Evolutionary conservation across 2,329 filamentous ascomycete species (phyloP), one percentile per base, ranked within the genome.

Genomic region (Laburnicola sp.): DNA sequence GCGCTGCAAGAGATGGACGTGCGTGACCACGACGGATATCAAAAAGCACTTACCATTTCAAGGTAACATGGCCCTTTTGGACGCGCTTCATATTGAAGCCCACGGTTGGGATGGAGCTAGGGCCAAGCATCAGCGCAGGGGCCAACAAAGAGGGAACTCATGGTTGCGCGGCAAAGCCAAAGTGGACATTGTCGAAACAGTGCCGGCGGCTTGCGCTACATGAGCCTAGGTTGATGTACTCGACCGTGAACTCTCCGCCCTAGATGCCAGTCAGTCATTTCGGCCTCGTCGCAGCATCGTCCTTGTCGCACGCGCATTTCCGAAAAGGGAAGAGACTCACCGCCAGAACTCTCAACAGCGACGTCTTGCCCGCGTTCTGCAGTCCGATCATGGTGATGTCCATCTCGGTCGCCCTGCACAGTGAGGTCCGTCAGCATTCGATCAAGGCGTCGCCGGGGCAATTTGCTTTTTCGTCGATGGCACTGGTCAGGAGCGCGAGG

Each of bases 11-110:
- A 69, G 65, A 47, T 58, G 60, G 62, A 70, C 54, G 62, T 66
- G 68, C 64, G 68, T 69, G 68, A 70, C 66, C 64, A 60, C 42
- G 59, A 57, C 59, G 43, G 54, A 58, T 57, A 64, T 63, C 50
- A 54, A 57, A 52, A 30, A 60, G 50, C 45, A 76, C 80, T 71
- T 73, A 86, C 84, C 94, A 99, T 78, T 97, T 97, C 68, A 99
- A 82, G 65, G 94, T 96, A 73, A 99, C 94, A 83, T 97, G 93
- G 64, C 94, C 94, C 71, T 94, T 93, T 77, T 97, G 92, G 65
- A 99, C 91, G 63, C 89, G 87, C 82, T 97, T 97, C 86, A 97
- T 96, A 76, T 97, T 99, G 81, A 97, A 97, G 60, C 94, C 94
- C 66, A 99, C 93, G 11, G 94, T 99, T 56, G 94, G 94, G 74